Conservation (phyloP, 2,329 filamentous ascomycete genomes). For the Coccinonectria pachysandricola region DNA sequence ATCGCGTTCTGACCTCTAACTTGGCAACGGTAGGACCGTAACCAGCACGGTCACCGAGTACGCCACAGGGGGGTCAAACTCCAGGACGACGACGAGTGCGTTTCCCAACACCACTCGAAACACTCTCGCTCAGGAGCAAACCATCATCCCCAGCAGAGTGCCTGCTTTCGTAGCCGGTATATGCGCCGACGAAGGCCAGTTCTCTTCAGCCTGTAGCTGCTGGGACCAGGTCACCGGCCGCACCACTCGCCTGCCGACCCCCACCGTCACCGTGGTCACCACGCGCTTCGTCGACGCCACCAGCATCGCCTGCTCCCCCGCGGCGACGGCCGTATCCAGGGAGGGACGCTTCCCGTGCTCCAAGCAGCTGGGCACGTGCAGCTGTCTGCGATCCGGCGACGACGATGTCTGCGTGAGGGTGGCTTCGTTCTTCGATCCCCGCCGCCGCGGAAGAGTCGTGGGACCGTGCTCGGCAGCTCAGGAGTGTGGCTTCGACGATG, state of each 20-base stretch:
- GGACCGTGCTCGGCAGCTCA: constrained; percentile 8
- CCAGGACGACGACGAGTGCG: constrained; percentile 1
- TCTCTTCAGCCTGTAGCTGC: constrained; percentile 10
- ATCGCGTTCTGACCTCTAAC: not conserved
- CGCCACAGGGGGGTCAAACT: constrained; percentile 1
- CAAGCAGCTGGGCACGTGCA: constrained; percentile 7
- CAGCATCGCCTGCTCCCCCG: constrained; percentile 8
- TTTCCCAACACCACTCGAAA: constrained; percentile 1
- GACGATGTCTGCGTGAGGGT: constrained; percentile 9
- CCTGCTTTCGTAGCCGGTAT: constrained; percentile 5
- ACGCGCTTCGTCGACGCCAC: constrained; percentile 6
- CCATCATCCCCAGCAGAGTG: constrained; percentile 2
- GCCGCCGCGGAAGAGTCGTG: constrained; percentile 3
- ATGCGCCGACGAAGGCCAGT: constrained; percentile 6
- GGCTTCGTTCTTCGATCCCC: too few species aligned
- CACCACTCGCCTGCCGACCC: constrained; percentile 6
- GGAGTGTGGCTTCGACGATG: constrained; percentile 7
- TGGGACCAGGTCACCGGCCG: constrained; percentile 7
- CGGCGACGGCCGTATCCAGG: constrained; percentile 5
- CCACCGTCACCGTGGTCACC: constrained; percentile 7
- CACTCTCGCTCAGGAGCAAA: constrained; percentile 1
- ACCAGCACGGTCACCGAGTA: constrained; percentile 8
- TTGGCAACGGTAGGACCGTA: constrained; percentile 5
- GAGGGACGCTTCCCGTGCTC: constrained; percentile 9
- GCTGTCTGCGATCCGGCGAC: constrained; percentile 7